phyloP scores from a whole-genome alignment of 805 yeast species.

The Starmerella floris region DNA sequence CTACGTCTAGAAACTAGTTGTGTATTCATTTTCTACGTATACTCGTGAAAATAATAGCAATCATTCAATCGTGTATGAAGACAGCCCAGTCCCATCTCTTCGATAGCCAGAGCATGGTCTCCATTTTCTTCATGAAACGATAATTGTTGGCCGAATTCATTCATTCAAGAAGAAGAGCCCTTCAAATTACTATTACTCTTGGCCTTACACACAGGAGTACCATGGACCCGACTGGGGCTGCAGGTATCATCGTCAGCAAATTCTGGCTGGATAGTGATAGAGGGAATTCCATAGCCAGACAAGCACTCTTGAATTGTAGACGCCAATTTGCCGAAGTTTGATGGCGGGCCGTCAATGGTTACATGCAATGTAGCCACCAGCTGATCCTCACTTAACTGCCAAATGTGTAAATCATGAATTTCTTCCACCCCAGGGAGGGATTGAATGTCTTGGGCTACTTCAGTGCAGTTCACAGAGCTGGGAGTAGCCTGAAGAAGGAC shows the following conservation, averaged over 20 bases:
- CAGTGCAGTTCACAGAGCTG: slow-evolving; percentile 59
- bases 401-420: slow-evolving; percentile 89
- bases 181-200: not conserved
- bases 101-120: too few species aligned
- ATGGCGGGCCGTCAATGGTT: slow-evolving; percentile 53
- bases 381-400: slow-evolving; percentile 85
- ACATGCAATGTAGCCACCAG: slow-evolving; percentile 83
- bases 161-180: too few species aligned
- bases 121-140: too few species aligned
- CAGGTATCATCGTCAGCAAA: slow-evolving; percentile 38
- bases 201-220: not conserved
- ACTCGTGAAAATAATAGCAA: too few species aligned
- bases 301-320: slow-evolving; percentile 62
- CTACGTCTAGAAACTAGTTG: too few species aligned
- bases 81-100: too few species aligned
- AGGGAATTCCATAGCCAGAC: slow-evolving; percentile 75
- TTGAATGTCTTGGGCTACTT: slow-evolving; percentile 54
- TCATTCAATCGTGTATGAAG: too few species aligned
- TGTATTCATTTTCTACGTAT: too few species aligned
- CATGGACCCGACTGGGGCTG: not conserved
- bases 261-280: slow-evolving; percentile 95
- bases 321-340: slow-evolving; percentile 56
- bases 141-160: too few species aligned
- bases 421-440: slow-evolving; percentile 61
- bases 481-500: slow-evolving; percentile 91